Base-by-base conservation (phyloP, 805 yeast species). In the Starmerella bombi region DNA sequence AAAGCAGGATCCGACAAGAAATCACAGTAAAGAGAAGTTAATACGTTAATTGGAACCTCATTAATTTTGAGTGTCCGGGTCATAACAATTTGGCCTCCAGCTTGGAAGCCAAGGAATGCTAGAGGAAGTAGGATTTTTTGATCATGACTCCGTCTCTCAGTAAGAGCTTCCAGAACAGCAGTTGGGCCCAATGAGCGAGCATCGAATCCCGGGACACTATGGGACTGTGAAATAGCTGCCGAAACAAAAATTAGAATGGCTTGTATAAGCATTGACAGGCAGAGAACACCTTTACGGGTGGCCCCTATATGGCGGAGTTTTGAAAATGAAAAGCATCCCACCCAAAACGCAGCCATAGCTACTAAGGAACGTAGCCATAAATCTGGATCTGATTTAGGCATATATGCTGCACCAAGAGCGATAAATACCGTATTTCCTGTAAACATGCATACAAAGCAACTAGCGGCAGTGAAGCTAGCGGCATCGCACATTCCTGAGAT, bases 401-500 rank as follows among this genome's bases (percentile, higher is more conserved):
- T 31, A 15, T 37, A 36, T 15, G 48, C 18, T 2, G 48, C 44
- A 2, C 48, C 48, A 16, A 44, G 23, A 4, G 48, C 44, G 20
- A 44, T 22, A 32, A 44, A 44, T n/a, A 44, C 18, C 5, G 48
- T 44, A 34, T 44, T 44, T 7, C 48, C 48, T 3, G 48, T 44
- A 17, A 42, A 40, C 48, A 44, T 44, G 10, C 39, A 32, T 7
- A 41, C 44, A 23, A 44, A 44, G 21, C 38, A 41, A 9, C 36
- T 10, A 10, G 48, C 42, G 3, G 48, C 48, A 14, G 42, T 44
- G 44, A 44, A 44, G 14, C 39, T 16, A 5, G 30, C 44, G 23
- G 42, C 41, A 21, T 44, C 48, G 23, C 48, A 44, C 42, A 44
- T 40, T 5, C 48, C 48, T 7, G 48, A 44, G 6, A 44, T 21